Evolutionary conservation across 2,329 filamentous ascomycete genomes (phyloP), one percentile per base, ranked within the genome.

Genomic region (Fusarium nisikadoi): DNA sequence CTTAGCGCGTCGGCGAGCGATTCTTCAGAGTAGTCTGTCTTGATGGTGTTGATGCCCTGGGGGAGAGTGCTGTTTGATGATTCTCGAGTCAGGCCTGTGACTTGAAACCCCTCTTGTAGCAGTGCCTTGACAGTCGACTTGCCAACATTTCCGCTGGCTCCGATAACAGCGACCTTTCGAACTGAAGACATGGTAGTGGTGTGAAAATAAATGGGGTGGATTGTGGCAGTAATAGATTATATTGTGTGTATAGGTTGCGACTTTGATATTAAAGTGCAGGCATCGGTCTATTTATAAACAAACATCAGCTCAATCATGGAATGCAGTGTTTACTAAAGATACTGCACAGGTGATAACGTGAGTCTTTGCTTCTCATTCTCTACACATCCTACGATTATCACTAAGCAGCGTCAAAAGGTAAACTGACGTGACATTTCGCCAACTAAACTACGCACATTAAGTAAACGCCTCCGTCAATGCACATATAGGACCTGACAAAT

Each of bases 231-330:
- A n/a, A n/a, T 16, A 8, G 20, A 17, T 12, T 2, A 0, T 4
- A 31, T 5, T 17, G 14, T n/a, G 1, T n/a, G 7, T n/a, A 23
- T 23, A 3, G 27, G 0, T 17, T 47, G 20, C 14, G 10, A 17
- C 1, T 6, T n/a, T 12, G 3, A n/a, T 10, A 31, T 3, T 12
- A 3, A 14, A n/a, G 27, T 14, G n/a, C 10, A 12, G 20, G 27
- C 0, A 12, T 14, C 16, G 14, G 0, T 4, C 2, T 47, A n/a
- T 14, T 31, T 31, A 9, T 23, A 13, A 6, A 1, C 5, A 17
- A 7, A 31, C 3, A 10, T 17, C 7, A 1, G 0, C 27, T n/a
- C 3, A 8, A n/a, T 17, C 10, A 47, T 6, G 5, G 14, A 10
- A 12, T 0, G 45, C 3, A 17, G 4, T 29, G 8, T 14, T 25